Percentiles rank a stretch among this genome's conserved stretches.
Evolutionary conservation across 1,139 yeast genomes (phyloP).

Genomic region (Yamadazyma diospyri): DNA sequence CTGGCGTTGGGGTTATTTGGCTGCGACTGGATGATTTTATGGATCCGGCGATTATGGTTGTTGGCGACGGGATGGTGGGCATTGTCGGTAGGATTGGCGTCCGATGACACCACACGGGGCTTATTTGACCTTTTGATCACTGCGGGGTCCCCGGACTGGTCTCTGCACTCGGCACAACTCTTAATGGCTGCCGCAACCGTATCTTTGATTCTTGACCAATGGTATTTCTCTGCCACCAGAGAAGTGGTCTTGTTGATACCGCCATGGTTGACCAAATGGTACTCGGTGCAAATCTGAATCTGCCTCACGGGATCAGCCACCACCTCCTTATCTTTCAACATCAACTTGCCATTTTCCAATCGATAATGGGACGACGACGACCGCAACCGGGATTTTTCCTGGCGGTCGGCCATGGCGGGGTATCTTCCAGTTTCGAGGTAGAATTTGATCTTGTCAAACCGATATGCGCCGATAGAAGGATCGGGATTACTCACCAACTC

Average conservation of each 20-base stretch:
- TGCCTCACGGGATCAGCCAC: slow-evolving; percentile 73
- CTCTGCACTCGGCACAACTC: slow-evolving; percentile 72
- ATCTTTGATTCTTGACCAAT: slow-evolving; percentile 88
- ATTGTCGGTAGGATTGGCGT: not conserved
- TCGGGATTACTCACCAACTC: slow-evolving; percentile 50
- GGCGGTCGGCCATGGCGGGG: slow-evolving; percentile 78
- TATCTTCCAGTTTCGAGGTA: slow-evolving; percentile 83
- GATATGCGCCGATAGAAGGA: slow-evolving; percentile 50
- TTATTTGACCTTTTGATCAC: slow-evolving; percentile 27
- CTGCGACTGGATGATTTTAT: slow-evolving; percentile 17
- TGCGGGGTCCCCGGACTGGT: slow-evolving; percentile 30
- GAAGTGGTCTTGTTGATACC: slow-evolving; percentile 93
- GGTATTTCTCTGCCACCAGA: slow-evolving; percentile 71
- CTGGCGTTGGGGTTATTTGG: slow-evolving; percentile 24
- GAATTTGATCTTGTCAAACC: slow-evolving; percentile 75
- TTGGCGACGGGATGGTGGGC: not conserved
- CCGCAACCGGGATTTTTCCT: slow-evolving; percentile 79
- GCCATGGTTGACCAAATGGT: slow-evolving; percentile 68
- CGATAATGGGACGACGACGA: slow-evolving; percentile 80
- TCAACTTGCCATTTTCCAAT: slow-evolving; percentile 65
- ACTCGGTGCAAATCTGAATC: slow-evolving; percentile 66
- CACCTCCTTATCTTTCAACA: slow-evolving; percentile 80
- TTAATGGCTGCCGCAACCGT: slow-evolving; percentile 80
- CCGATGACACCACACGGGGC: slow-evolving; percentile 15
- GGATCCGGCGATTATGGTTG: slow-evolving; percentile 7